Percentiles rank a stretch among this genome's conserved stretches.
Conservation (phyloP, 306 rosid species). For the Quercus variabilis region DNA sequence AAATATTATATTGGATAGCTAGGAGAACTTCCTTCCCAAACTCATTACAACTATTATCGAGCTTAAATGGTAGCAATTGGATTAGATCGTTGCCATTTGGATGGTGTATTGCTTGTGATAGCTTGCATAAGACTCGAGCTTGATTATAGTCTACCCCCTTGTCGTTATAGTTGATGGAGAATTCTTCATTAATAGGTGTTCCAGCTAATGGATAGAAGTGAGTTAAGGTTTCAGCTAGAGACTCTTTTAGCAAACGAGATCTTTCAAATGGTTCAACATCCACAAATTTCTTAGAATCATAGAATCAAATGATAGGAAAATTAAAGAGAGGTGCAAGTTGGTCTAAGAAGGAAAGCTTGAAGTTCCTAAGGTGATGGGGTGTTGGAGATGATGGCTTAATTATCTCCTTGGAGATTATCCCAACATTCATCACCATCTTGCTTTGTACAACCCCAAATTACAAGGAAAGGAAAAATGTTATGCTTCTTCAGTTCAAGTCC, state of each 20-base stretch:
- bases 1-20: conserved; percentile 4
- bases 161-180: conserved; percentile 19
- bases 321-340: conserved; percentile 11
- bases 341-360: conserved; percentile 25
- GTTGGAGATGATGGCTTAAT: conserved; percentile 28
- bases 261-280: not conserved
- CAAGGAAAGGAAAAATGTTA: no score
- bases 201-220: conserved; percentile 27
- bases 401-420: not conserved
- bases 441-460: not conserved
- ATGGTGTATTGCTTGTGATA: not conserved
- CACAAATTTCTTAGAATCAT: not conserved
- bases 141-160: conserved; percentile 12
- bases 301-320: conserved; percentile 18
- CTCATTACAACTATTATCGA: not conserved
- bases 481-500: no score
- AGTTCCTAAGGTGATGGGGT: conserved; percentile 5
- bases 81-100: not conserved
- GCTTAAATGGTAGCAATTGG: conserved; percentile 13
- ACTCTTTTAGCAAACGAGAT: not conserved
- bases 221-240: conserved; percentile 16
- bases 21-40: not conserved
- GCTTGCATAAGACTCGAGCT: not conserved
- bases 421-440: not conserved
- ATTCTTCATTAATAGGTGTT: not conserved